Evolutionary conservation across 805 yeast species (phyloP), one percentile per base, ranked within the genome.

Genomic region (Priceomyces fermenticarens): DNA sequence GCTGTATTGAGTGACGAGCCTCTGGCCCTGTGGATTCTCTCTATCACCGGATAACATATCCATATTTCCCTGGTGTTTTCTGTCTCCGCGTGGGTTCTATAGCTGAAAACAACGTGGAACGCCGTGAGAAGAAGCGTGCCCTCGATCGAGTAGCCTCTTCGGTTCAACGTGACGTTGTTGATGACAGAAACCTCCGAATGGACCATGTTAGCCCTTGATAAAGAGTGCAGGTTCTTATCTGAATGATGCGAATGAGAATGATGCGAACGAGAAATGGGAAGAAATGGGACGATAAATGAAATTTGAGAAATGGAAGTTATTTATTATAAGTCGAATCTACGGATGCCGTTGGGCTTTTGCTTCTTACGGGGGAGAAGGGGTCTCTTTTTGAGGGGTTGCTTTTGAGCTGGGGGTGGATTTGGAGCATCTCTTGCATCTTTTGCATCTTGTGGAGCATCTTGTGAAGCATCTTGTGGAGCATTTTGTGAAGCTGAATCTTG

Each of bases 21-120:
- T 46, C 77, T 60, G 45, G 77, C 66, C 58, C 78, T 73, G 49
- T 75, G 76, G 1, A 84, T 79, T 35, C 70, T 71, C 36, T 79
- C 83, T 26, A 90, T 81, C 47, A 89, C 78, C 1, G 97, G 97
- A 60, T 88, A 91, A 44, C 95, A 85, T 25, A 88, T 75, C 99
- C 98, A 93, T 25, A 88, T 77, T 59, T 93, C 98, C 42, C 80
- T 68, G 6, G 25, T 20, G 16, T 35, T 35, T 17, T 35, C 38
- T 5, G 29, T 14, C 20, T 15, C 23, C 14, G 14, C 11, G 10
- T 35, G 8, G 30, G n/a, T 35, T 7, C 69, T 54, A 16, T 32
- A 70, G 27, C 64, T 59, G 47, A 70, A 70, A 7, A 70, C 72
- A 42, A 69, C 56, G 47, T 70, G 75, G 43, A 49, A 56, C 2